Conservation (phyloP, 2,329 filamentous ascomycete species). For the Xylaria sp. region DNA sequence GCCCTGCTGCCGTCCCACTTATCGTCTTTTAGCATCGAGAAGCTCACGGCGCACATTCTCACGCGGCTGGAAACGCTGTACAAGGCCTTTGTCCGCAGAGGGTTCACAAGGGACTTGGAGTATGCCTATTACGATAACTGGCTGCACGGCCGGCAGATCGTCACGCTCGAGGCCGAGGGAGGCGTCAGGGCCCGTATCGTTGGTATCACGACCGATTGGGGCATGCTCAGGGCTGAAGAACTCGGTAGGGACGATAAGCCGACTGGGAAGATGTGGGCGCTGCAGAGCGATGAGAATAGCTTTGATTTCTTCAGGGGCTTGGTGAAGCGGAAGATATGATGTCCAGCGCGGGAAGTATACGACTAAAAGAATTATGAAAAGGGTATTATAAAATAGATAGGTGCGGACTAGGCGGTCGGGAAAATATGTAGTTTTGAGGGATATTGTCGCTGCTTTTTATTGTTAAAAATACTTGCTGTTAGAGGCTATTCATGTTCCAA, state of each 20-base stretch:
- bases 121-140: constrained; percentile 82
- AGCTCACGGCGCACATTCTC: constrained; percentile 82
- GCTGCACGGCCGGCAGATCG: constrained; percentile 80
- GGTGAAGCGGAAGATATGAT: constrained; percentile 76
- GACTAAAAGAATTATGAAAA: not conserved
- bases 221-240: constrained; percentile 86
- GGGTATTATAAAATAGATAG: not conserved
- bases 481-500: too few species aligned
- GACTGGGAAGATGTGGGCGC: constrained; percentile 81
- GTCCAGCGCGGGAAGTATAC: not conserved
- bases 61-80: constrained; percentile 83
- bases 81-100: constrained; percentile 75
- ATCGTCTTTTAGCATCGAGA: constrained; percentile 76
- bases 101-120: constrained; percentile 81
- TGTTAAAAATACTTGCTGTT: not conserved
- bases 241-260: constrained; percentile 75
- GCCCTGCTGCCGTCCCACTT: constrained; percentile 69
- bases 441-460: not conserved
- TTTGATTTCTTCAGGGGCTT: constrained; percentile 97
- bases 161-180: constrained; percentile 82
- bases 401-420: not conserved
- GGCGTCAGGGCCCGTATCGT: constrained; percentile 80
- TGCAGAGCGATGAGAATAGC: constrained; percentile 97
- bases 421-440: not conserved
- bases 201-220: constrained; percentile 93